Base-by-base conservation (phyloP, 2,329 filamentous ascomycete genomes). In the Fusarium nelsonii region DNA sequence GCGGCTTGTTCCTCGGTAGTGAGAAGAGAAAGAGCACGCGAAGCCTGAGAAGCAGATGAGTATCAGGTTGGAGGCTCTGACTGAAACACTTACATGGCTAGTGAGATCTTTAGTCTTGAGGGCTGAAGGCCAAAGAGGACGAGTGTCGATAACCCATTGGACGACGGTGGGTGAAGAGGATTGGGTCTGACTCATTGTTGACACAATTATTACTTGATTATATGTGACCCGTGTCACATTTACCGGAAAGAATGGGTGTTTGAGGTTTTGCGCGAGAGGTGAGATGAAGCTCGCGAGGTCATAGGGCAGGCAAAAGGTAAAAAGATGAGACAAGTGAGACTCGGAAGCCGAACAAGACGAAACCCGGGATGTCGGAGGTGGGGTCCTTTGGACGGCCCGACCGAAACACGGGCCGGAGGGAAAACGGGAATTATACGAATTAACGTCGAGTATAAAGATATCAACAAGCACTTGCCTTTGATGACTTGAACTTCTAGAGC, bases 111-210 rank as follows among this genome's bases (percentile, higher is more conserved):
- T 78, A 14, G 86, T 87, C 73, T 83, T 78, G 46, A 73, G 76
- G 23, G 82, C 85, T 56, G 78, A 78, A n/a, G 86, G 83, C 85
- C 87, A 91, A 52, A 90, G 80, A 4, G 76, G 69, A 37, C 88
- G 82, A 5, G 88, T 90, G 77, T 91, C 88, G 37, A 91, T 78
- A 57, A 89, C 79, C 86, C 88, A 90, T 78, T 89, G 87, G 62
- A 88, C 80, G 51, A 89, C 78, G 46, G 79, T 75, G 3, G 81
- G 78, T 30, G 66, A 41, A 37, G 66, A 39, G 36, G 58, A 14
- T 32, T 63, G 59, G 48, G 30, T 10, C 49, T 58, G 50, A 45
- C 43, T 63, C 70, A 72, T 72, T 28, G 23, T 53, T 49, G 23
- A 49, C 37, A 33, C 55, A 56, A n/a, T 18, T 46, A 28, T 39